Base-by-base conservation (phyloP, 345 rosid species). In the Physaria fendleri region DNA sequence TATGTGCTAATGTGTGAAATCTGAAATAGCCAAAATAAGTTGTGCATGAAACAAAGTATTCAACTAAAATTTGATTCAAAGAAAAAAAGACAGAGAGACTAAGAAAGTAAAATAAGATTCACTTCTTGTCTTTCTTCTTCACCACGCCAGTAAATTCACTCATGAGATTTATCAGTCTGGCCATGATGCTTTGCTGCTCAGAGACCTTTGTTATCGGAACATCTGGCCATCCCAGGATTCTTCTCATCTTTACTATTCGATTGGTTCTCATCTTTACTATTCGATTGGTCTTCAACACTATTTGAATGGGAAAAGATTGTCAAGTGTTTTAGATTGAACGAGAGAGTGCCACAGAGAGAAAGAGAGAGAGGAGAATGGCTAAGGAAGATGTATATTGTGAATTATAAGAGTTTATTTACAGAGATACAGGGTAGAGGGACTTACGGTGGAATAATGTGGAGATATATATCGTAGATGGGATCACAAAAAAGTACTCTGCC, bases 101-200 rank as follows among this genome's bases (percentile, higher is more conserved):
- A 59, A 13, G 28, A 20, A 29, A 30, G 14, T 28, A 8, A 59
- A 13, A 32, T 10, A 34, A 20, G 23, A 33, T 28, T 62, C 25
- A 50, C 34, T 16, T 47, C 5, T 27, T 62, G 22, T 27, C 48
- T 38, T 62, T 62, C 39, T 49, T 61, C 37, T 17, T 62, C 48
- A 62, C 4, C 22, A 37, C 47, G 38, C 27, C 17, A 8, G 3
- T 18, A 13, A 38, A 62, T 25, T 38, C 57, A 38, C 47, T 48
- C 47, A 37, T 17, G 5, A 17, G 47, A 48, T 38, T 33, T 29
- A 14, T 14, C 53, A 14, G 5, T 58, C 64, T 43, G 33, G 24
- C 43, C 17, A 45, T 59, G 40, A 58, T 21, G 21, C 15, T 43
- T 29, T 18, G 17, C 39, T 12, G 27, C 49, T 41, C 17, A 12